These are phyloP conservation scores for Penicillium angulare DNA, from an alignment of 495 filamentous ascomycete genomes.

Conservation along the genomic window DNA sequence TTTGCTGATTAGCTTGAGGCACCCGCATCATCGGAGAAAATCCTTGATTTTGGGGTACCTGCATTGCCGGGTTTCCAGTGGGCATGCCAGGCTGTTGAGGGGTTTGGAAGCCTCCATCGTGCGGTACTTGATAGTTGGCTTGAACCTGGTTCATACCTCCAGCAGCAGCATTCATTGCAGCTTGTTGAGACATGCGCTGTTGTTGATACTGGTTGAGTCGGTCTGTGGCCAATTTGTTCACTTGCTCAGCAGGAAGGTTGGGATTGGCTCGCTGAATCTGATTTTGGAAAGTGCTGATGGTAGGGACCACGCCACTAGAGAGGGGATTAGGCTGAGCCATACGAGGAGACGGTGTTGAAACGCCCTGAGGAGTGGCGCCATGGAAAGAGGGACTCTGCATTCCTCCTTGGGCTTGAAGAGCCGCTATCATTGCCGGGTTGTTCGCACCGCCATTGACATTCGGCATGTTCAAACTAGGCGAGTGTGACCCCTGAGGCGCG, in stretches of 20 bases:
- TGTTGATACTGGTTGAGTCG: conserved; percentile 54
- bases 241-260: conserved; percentile 54
- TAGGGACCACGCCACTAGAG: conserved; percentile 53
- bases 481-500: conserved; percentile 42
- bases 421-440: conserved; percentile 51
- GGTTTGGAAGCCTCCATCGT: conserved; percentile 40
- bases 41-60: conserved; percentile 56
- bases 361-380: conserved; percentile 38
- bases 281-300: conserved; percentile 50
- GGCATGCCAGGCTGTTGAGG: conserved; percentile 30
- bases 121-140: conserved; percentile 41
- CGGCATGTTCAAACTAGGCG: conserved; percentile 40
- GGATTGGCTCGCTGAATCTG: conserved; percentile 56
- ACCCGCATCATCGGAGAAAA: conserved; percentile 73
- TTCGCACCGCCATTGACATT: conserved; percentile 55
- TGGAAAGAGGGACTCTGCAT: conserved; percentile 52
- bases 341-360: conserved; percentile 51
- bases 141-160: conserved; percentile 46
- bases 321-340: conserved; percentile 51
- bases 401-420: conserved; percentile 48
- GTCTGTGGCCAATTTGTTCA: conserved; percentile 61
- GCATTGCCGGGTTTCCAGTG: conserved; percentile 39
- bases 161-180: conserved; percentile 66
- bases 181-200: conserved; percentile 50
- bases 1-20: conserved; percentile 55